Percentiles rank a stretch among this genome's conserved stretches.
These are phyloP conservation scores for Cantharellus anzutake DNA, from an alignment of 768 basidiomycete genomes.

Conservation along the genomic window DNA sequence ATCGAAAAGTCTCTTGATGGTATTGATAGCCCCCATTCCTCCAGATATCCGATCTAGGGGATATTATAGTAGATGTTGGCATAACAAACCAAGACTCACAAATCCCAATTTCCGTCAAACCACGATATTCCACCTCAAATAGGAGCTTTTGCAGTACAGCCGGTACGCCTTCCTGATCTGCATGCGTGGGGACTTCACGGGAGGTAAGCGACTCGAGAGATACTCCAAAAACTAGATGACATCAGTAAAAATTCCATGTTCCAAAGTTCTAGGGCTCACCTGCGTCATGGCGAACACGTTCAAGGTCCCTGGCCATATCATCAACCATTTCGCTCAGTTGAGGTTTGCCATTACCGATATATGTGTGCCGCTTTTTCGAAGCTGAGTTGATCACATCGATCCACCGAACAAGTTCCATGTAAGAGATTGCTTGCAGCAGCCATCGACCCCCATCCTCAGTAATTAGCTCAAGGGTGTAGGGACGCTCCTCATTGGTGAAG, in stretches of 20 bases:
- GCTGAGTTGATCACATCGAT: slow-evolving; percentile 52
- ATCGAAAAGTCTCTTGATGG: slow-evolving; percentile 58
- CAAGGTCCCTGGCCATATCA: neutral
- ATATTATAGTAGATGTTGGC: neutral
- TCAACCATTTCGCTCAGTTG: slow-evolving; percentile 33
- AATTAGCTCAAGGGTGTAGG: slow-evolving; percentile 65
- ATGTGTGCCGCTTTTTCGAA: slow-evolving; percentile 59
- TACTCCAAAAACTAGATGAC: slow-evolving; percentile 46
- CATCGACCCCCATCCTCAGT: slow-evolving; percentile 80
- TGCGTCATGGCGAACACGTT: slow-evolving; percentile 1
- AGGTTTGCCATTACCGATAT: slow-evolving; percentile 48
- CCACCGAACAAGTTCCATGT: slow-evolving; percentile 60
- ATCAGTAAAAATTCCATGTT: neutral
- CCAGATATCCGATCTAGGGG: slow-evolving; percentile 63
- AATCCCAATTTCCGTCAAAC: slow-evolving; percentile 64
- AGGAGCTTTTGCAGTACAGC: slow-evolving; percentile 46
- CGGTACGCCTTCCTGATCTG: slow-evolving; percentile 37
- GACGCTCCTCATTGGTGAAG: slow-evolving; percentile 63
- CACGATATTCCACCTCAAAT: slow-evolving; percentile 51
- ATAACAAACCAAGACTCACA: slow-evolving; percentile 29
- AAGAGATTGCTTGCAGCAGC: slow-evolving; percentile 51
- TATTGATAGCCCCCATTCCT: slow-evolving; percentile 46
- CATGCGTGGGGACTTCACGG: slow-evolving; percentile 34
- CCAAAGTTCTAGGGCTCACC: neutral
- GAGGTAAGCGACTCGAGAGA: slow-evolving; percentile 49